Conservation (phyloP, 352 stramenopile species). For the Phytophthora hibernalis region DNA sequence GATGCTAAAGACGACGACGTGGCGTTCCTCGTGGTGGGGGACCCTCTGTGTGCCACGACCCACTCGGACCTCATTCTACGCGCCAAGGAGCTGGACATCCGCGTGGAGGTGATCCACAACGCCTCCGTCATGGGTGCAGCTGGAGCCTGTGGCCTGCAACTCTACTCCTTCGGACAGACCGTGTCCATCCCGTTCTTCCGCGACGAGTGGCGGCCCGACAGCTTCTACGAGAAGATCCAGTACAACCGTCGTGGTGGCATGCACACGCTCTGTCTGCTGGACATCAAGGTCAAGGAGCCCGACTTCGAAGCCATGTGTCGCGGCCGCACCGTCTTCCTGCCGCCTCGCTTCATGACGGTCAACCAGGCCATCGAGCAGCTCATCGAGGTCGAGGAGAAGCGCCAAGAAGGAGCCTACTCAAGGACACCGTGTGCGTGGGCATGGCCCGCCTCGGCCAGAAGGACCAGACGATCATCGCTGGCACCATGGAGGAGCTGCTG, state of each 20-base stretch:
- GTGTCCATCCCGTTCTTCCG: constrained; percentile 99
- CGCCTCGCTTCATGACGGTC: constrained; percentile 98
- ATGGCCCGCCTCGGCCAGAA: constrained; percentile 95
- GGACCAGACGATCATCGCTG: constrained; percentile 94
- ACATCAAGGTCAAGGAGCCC: constrained; percentile 99
- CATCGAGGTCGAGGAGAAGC: constrained; percentile 93
- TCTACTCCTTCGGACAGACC: constrained; percentile 99
- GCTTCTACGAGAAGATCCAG: constrained; percentile 98
- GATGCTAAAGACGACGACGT: constrained; percentile 93
- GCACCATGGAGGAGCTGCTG: constrained; percentile 94
- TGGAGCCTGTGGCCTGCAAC: constrained; percentile 95
- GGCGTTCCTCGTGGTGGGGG: constrained; percentile 98
- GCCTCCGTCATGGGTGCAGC: constrained; percentile 98
- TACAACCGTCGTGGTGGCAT: constrained; percentile 97
- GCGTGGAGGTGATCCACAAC: constrained; percentile 98
- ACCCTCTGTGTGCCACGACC: constrained; percentile 98
- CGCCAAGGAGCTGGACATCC: constrained; percentile 92
- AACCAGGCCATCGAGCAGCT: constrained; percentile 96
- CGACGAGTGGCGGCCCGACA: constrained; percentile 95
- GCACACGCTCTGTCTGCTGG: constrained; percentile 98
- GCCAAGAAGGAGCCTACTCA: constrained; percentile 89
- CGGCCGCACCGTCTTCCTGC: constrained; percentile 93
- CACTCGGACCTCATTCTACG: constrained; percentile 98
- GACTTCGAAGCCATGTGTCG: constrained; percentile 98
- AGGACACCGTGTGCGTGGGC: constrained; percentile 90